Evolutionary conservation across 2,329 filamentous ascomycete genomes (phyloP).

Genomic region (Elsinoe batatas): DNA sequence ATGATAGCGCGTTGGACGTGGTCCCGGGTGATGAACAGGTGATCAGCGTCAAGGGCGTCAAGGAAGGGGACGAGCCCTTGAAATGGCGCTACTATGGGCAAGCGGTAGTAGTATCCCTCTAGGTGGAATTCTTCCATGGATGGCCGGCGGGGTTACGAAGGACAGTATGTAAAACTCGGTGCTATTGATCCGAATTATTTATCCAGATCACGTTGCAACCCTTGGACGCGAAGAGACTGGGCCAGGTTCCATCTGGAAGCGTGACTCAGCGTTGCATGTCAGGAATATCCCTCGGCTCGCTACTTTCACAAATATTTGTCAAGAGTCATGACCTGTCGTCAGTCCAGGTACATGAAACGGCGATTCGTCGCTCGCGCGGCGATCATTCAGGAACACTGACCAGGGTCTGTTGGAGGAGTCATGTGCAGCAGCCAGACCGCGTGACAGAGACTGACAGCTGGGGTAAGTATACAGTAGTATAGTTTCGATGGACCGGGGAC

Average conservation of each 20-base stretch:
- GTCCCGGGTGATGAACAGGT: slow-evolving; percentile 49
- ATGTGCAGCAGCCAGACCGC: slow-evolving; percentile 2
- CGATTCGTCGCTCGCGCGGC: background rate
- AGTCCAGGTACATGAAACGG: slow-evolving; percentile 2
- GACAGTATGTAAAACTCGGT: too few relatives aligned
- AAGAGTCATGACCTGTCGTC: background rate
- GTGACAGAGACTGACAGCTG: background rate
- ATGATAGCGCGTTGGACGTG: slow-evolving; percentile 49
- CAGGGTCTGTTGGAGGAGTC: background rate
- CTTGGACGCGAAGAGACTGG: background rate
- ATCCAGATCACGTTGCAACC: slow-evolving; percentile 4
- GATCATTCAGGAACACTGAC: slow-evolving; percentile 10
- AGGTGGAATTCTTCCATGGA: background rate
- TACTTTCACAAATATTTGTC: too few relatives aligned
- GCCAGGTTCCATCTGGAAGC: background rate
- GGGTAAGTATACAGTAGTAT: slow-evolving; percentile 1
- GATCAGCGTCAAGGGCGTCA: slow-evolving; percentile 35
- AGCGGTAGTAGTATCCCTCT: background rate
- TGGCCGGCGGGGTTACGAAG: background rate
- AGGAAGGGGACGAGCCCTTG: slow-evolving; percentile 29
- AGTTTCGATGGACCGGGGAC: background rate
- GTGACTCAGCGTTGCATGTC: background rate
- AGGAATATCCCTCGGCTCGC: background rate
- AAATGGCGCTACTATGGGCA: slow-evolving; percentile 37
- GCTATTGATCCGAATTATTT: background rate